Base-by-base conservation (phyloP, 768 basidiomycete genomes). In the Guyanaporus albipodus region DNA sequence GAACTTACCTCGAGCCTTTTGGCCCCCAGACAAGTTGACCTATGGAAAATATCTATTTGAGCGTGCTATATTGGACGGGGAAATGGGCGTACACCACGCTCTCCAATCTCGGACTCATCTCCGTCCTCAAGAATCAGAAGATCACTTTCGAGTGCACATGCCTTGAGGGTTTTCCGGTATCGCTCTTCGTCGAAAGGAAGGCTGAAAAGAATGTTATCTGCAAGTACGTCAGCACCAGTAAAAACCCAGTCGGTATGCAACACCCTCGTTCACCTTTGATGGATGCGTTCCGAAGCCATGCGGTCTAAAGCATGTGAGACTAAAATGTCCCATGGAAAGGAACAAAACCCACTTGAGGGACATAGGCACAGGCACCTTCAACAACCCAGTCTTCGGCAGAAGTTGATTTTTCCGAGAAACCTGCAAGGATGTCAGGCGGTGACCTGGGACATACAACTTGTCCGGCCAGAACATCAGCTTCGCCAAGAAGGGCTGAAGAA, bases 31-130 rank as follows among this genome's bases (percentile, higher is more conserved):
- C n/a, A 63, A 49, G 38, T 59, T 51, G 29, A 65, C 67, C 67
- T 68, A n/a, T 49, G 0, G 29, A 42, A 33, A 36, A 34, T 22
- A n/a, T 17, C 6, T 19, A 32, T 17, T 2, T 41, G 8, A 56
- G 26, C 2, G 8, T 18, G 37, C 6, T 10, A 12, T 17, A 14
- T 33, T 17, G 1, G 1, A 27, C 5, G 27, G 36, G 9, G 29
- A 50, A 46, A 34, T 4, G 17, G 22, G 19, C 65, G 12, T 59
- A 88, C 88, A 21, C 89, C 89, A 26, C 87, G 82, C 70, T 91
- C 89, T 17, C 89, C 89, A 44, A 91, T 91, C 64, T 92, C 90
- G 0, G 88, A 82, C 54, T 87, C 83, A 54, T 92, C 90, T 1
- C 90, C 88, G 56, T 92, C 90, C 60, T 92, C 91, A 14, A 93